Evolutionary conservation across 805 yeast genomes (phyloP).

Genomic region (Suhomyces sp.): DNA sequence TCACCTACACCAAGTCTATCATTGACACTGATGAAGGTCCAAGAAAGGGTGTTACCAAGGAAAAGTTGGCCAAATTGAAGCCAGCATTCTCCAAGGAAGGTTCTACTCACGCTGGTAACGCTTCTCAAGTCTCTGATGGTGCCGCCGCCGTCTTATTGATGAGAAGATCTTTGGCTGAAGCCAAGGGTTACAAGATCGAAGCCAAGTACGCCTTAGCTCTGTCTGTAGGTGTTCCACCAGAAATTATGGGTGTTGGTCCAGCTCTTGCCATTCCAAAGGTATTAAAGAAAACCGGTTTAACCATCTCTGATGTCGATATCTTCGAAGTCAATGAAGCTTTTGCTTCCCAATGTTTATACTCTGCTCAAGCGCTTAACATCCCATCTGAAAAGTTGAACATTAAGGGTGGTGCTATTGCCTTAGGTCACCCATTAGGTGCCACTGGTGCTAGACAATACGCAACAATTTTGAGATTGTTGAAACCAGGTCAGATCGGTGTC

Average conservation of each 20-base stretch:
- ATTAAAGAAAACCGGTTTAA: slow-evolving; percentile 59
- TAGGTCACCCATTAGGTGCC: slow-evolving; percentile 79
- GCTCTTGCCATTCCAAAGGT: slow-evolving; percentile 91
- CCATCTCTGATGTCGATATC: slow-evolving; percentile 63
- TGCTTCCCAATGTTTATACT: slow-evolving; percentile 89
- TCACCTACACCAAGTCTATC: slow-evolving; percentile 37
- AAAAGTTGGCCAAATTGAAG: slow-evolving; percentile 67
- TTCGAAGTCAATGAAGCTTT: slow-evolving; percentile 96
- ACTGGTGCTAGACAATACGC: slow-evolving; percentile 89
- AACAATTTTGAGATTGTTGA: slow-evolving; percentile 77
- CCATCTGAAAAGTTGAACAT: slow-evolving; percentile 69
- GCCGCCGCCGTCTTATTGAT: slow-evolving; percentile 87
- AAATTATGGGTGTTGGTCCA: slow-evolving; percentile 97
- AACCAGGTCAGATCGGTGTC: slow-evolving; percentile 80
- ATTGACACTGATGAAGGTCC: slow-evolving; percentile 87
- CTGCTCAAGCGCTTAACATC: slow-evolving; percentile 63
- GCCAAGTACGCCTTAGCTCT: slow-evolving; percentile 81
- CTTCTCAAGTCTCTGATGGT: slow-evolving; percentile 95
- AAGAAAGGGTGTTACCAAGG: slow-evolving; percentile 79
- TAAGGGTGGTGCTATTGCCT: slow-evolving; percentile 94
- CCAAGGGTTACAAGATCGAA: slow-evolving; percentile 64
- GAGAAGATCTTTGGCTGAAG: slow-evolving; percentile 81
- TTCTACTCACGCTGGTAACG: slow-evolving; percentile 91
- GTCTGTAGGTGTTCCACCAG: slow-evolving; percentile 93
- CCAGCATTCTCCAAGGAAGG: slow-evolving; percentile 90